Conservation (phyloP, 2,329 filamentous ascomycete species). For the Fusarium tuaranense region DNA sequence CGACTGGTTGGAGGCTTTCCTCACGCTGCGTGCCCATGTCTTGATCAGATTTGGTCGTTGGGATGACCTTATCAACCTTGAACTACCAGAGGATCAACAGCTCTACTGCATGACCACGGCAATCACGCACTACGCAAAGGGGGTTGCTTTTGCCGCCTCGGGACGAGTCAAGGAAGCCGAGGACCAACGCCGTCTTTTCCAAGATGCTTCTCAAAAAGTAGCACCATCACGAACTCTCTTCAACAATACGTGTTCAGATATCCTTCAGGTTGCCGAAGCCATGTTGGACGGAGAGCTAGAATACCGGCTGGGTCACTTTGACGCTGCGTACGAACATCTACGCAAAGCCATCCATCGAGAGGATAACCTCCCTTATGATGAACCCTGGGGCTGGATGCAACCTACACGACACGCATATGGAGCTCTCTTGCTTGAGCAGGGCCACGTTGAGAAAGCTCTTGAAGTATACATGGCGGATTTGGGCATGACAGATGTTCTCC, state of each 20-base stretch:
- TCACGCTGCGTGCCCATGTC: conserved; percentile 75
- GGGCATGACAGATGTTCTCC: conserved; percentile 69
- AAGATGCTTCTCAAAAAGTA: conserved; percentile 62
- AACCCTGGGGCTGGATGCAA: conserved; percentile 87
- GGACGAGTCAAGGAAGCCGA: conserved; percentile 67
- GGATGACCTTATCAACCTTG: conserved; percentile 71
- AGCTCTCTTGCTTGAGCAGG: conserved; percentile 76
- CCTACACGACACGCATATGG: conserved; percentile 78
- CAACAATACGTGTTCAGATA: conserved; percentile 60
- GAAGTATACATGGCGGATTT: conserved; percentile 71
- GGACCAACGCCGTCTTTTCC: conserved; percentile 63
- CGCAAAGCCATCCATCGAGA: conserved; percentile 69
- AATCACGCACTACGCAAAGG: conserved; percentile 75
- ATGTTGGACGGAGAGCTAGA: conserved; percentile 82
- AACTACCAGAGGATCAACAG: conserved; percentile 66
- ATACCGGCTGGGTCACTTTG: conserved; percentile 72
- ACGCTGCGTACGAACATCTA: conserved; percentile 69
- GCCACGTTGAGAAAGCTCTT: conserved; percentile 65
- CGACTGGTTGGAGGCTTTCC: conserved; percentile 80
- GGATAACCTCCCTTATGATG: conserved; percentile 75
- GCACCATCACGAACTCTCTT: conserved; percentile 66
- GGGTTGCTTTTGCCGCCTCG: conserved; percentile 72
- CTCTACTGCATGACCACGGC: conserved; percentile 79
- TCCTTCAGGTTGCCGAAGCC: conserved; percentile 70
- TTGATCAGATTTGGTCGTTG: conserved; percentile 80